Evolutionary conservation across 2,329 filamentous ascomycete species (phyloP).

Genomic region (Blastomyces silverae): DNA sequence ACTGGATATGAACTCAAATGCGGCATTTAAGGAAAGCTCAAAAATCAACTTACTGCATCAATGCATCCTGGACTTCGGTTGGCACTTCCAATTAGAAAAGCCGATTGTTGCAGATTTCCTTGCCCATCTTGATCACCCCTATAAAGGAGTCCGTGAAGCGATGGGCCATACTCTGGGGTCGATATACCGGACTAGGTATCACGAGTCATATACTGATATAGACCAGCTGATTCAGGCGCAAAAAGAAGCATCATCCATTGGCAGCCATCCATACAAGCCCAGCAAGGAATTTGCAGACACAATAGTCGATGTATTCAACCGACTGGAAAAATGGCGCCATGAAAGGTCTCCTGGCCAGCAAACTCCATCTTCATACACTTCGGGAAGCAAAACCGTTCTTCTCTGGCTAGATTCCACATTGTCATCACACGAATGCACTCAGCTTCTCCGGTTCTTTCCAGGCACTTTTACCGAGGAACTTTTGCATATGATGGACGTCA

Average conservation of each 20-base stretch:
- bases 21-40: slow-evolving; percentile 96
- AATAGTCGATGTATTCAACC: slow-evolving; percentile 66
- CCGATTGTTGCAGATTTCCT: slow-evolving; percentile 87
- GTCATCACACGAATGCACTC: slow-evolving; percentile 85
- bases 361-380: slow-evolving; percentile 88
- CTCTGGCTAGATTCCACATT: slow-evolving; percentile 91
- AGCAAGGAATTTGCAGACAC: slow-evolving; percentile 64
- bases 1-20: slow-evolving; percentile 89
- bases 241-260: slow-evolving; percentile 71
- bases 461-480: slow-evolving; percentile 84
- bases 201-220: slow-evolving; percentile 86
- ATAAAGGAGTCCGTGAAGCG: slow-evolving; percentile 92
- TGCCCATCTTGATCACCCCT: slow-evolving; percentile 87
- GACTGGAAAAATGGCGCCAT: slow-evolving; percentile 79
- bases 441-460: slow-evolving; percentile 86
- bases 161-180: slow-evolving; percentile 84
- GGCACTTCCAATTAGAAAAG: slow-evolving; percentile 90
- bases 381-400: slow-evolving; percentile 89
- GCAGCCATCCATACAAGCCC: slow-evolving; percentile 74
- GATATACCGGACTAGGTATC: slow-evolving; percentile 85
- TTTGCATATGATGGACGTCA: slow-evolving; percentile 99
- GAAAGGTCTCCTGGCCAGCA: slow-evolving; percentile 82
- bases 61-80: slow-evolving; percentile 77
- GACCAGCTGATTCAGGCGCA: slow-evolving; percentile 68
- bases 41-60: slow-evolving; percentile 90